Conservation (phyloP, 2,329 filamentous ascomycete genomes). For the Phialophora verrucosa region DNA sequence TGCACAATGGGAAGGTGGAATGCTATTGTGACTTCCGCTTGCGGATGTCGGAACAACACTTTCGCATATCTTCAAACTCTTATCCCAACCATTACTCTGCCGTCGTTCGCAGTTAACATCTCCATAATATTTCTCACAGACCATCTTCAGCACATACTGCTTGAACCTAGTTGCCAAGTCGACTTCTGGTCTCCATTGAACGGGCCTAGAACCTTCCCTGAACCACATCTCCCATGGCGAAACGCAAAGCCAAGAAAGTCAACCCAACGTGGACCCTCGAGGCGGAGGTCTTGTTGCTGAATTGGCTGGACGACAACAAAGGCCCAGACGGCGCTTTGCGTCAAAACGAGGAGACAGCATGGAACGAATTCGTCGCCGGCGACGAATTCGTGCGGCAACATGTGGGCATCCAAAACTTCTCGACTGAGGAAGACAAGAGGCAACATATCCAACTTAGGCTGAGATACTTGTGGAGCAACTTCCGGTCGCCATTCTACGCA, state of each 20-base stretch:
- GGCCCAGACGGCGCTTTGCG: slow-evolving; percentile 2
- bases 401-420: not conserved
- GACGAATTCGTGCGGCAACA: not conserved
- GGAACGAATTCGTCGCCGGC: not conserved
- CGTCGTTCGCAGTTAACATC: too few relatives aligned
- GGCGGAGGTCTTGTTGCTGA: slow-evolving; percentile 3
- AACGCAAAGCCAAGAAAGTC: not conserved
- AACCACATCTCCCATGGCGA: not conserved
- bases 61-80: too few relatives aligned
- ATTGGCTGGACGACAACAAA: slow-evolving; percentile 6
- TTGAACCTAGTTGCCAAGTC: not conserved
- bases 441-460: not conserved
- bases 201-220: too few relatives aligned
- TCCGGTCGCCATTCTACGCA: not conserved
- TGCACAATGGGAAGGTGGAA: not conserved
- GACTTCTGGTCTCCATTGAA: not conserved
- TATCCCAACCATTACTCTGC: too few relatives aligned
- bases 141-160: not conserved
- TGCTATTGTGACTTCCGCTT: not conserved
- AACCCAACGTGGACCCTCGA: not conserved
- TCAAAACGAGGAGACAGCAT: not conserved
- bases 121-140: too few relatives aligned
- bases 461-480: slow-evolving; percentile 4
- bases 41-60: not conserved
- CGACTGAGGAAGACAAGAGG: slow-evolving; percentile 1